These are phyloP conservation scores for Lagenidium sp. DNA, from an alignment of 352 stramenopile species.

Conservation along the genomic window DNA sequence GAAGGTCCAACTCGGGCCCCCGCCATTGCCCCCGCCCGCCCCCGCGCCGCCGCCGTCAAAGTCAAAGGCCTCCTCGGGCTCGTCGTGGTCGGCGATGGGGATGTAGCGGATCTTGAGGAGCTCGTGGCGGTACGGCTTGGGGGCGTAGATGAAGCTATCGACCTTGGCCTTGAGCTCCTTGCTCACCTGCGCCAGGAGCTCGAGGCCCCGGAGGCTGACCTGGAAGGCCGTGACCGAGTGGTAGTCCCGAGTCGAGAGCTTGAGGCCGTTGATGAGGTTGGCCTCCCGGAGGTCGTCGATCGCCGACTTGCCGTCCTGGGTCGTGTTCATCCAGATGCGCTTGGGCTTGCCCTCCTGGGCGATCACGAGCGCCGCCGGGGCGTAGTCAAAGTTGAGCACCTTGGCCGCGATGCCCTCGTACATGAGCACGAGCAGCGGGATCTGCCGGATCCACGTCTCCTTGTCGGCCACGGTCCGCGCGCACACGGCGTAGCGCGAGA, in stretches of 20 bases:
- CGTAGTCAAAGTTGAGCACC: slow-evolving; percentile 56
- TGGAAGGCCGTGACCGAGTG: slow-evolving; percentile 58
- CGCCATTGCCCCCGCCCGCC: too few species aligned
- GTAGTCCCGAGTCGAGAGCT: slow-evolving; percentile 54
- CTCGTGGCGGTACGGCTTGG: slow-evolving; percentile 41
- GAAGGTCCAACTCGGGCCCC: slow-evolving; percentile 33
- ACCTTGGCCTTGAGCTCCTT: slow-evolving; percentile 38
- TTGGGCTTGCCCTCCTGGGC: slow-evolving; percentile 36
- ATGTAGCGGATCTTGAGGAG: slow-evolving; percentile 55
- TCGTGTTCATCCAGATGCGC: slow-evolving; percentile 60
- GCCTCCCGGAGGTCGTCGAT: slow-evolving; percentile 54
- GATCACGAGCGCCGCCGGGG: slow-evolving; percentile 41
- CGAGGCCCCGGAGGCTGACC: slow-evolving; percentile 33
- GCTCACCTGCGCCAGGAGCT: slow-evolving; percentile 29
- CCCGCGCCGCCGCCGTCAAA: slow-evolving; percentile 5
- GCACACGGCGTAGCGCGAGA: slow-evolving; percentile 81
- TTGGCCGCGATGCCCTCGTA: slow-evolving; percentile 55
- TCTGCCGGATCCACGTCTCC: slow-evolving; percentile 92
- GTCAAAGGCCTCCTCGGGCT: slow-evolving; percentile 7
- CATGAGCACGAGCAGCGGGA: slow-evolving; percentile 87
- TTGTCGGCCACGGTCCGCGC: slow-evolving; percentile 74
- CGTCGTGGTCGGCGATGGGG: slow-evolving; percentile 33
- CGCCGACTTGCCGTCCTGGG: slow-evolving; percentile 52
- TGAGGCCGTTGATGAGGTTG: slow-evolving; percentile 51
- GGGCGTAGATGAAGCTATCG: slow-evolving; percentile 48